Evolutionary conservation across 1,284 basidiomycete genomes (phyloP), one percentile per base, ranked within the genome.

Genomic region (Pisolithus thermaeus): DNA sequence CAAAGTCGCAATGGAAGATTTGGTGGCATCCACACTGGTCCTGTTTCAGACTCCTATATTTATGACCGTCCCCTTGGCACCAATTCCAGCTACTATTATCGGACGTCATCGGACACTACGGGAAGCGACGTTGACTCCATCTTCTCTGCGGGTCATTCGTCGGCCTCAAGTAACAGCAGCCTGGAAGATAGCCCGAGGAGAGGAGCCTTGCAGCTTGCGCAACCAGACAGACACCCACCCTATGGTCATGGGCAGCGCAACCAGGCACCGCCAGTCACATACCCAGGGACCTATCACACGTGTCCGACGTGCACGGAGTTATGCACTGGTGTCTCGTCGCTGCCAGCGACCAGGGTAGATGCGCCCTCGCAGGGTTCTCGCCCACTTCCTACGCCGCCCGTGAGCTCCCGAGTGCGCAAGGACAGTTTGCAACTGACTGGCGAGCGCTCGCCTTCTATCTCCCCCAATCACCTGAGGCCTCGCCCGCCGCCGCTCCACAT

Each of bases 11-110:
- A 58, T 46, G 59, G 65, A 47, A 59, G 64, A 22, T 72, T 66
- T 49, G 62, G 62, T 14, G 60, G 55, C 49, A 77, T 81, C 53
- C 75, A 78, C 59, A 72, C 77, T 25, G 69, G 70, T 49, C 58
- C 64, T 41, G 62, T 66, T 38, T 69, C 70, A 50, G 73, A 78
- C 51, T 73, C 74, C 18, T 83, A 73, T 66, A 70, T 83, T 53
- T 83, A 84, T 60, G 78, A 83, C 54, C 75, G 74, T 38, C 77
- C 79, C 12, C 59, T 74, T 12, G 49, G 58, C n/a, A 74, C 77
- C 40, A 79, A 80, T 61, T 77, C 74, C 32, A 80, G 81, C 61
- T 73, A 73, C 59, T 56, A 67, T 49, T 75, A 76, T 22, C 68
- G 65, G 12, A 70, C 77, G 1, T 74, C 78, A 20, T 68, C 70